phyloP scores from a whole-genome alignment of 2,329 filamentous ascomycete species.

The Fusarium sp. region DNA sequence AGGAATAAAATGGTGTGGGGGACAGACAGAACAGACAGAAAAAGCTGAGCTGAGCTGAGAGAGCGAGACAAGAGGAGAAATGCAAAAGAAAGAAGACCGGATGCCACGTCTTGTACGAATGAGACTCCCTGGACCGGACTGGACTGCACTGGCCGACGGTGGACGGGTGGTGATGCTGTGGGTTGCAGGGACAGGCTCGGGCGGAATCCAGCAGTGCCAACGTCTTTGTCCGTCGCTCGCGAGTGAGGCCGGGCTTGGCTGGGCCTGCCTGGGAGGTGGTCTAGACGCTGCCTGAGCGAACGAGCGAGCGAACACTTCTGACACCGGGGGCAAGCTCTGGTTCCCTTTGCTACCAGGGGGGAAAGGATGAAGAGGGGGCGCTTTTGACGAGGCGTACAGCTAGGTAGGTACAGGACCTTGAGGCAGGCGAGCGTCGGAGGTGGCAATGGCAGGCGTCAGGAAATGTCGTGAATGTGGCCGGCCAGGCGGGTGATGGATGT shows the following conservation, averaged over 20 bases:
- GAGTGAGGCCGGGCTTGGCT: conserved; percentile 20
- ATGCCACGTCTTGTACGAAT: conserved; percentile 45
- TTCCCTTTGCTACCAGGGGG: not conserved
- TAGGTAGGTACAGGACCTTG: not conserved
- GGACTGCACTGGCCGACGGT: conserved; percentile 11
- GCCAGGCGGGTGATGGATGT: conserved; percentile 16
- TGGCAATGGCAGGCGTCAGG: conserved; percentile 5
- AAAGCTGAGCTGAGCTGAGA: conserved; percentile 11
- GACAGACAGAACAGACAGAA: conserved; percentile 15
- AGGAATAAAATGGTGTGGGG: conserved; percentile 29
- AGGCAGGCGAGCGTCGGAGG: not conserved
- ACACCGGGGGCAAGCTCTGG: not conserved
- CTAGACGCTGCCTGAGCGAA: conserved; percentile 13
- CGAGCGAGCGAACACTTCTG: not conserved
- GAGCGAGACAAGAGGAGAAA: conserved; percentile 25
- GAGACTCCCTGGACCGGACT: conserved; percentile 30
- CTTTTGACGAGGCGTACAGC: not conserved
- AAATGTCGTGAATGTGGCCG: conserved; percentile 17
- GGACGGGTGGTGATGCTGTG: conserved; percentile 41
- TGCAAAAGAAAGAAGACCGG: conserved; percentile 33
- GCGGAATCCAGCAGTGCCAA: conserved; percentile 39
- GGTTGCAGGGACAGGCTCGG: conserved; percentile 42
- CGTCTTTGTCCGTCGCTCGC: conserved; percentile 39
- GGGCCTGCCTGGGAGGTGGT: conserved; percentile 24
- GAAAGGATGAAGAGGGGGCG: not conserved